Base-by-base conservation (phyloP, 345 rosid genomes). In the Citrus medica region DNA sequence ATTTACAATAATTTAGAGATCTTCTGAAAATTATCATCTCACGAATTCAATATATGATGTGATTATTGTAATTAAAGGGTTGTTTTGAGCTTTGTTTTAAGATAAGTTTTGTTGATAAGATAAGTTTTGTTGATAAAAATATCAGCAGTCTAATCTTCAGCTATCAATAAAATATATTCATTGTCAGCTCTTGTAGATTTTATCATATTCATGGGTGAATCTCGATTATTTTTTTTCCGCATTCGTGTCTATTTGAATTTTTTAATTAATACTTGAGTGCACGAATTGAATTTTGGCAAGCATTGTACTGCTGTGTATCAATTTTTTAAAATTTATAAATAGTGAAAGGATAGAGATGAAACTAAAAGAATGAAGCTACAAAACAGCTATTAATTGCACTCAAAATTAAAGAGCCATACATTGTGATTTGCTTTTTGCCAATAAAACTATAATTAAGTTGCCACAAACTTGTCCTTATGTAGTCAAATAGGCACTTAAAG, bases 321-420 rank as follows among this genome's bases (percentile, higher is more conserved):
- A 30, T 71, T 30, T 33, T 55, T 27, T 17, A 13, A 14, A 71
- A 30, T 25, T n/a, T 46, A 69, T 8, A 69, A n/a, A 7, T 2
- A 42, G 14, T 32, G 6, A 33, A n/a, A 42, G 59, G 53, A 71
- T 53, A 67, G 65, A 76, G 33, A 72, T 79, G 66, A 9, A 75
- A 27, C 51, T 46, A 46, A 46, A 42, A 12, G 48, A 2, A 55
- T 10, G 48, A 51, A 51, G 28, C 38, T 46, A 9, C 24, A 53
- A 21, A 72, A 61, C 10, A 61, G 25, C 5, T 14, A 33, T 24
- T 30, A 62, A 74, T 51, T 30, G 32, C 24, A 69, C 53, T 28
- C 59, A 74, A 33, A 81, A 55, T 0, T 9, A 64, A 63, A 27
- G 66, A 65, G 40, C 53, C 74, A 60, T 7, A 56, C 46, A 24